phyloP scores from a whole-genome alignment of 495 filamentous ascomycete genomes.

The Halenospora varia region DNA sequence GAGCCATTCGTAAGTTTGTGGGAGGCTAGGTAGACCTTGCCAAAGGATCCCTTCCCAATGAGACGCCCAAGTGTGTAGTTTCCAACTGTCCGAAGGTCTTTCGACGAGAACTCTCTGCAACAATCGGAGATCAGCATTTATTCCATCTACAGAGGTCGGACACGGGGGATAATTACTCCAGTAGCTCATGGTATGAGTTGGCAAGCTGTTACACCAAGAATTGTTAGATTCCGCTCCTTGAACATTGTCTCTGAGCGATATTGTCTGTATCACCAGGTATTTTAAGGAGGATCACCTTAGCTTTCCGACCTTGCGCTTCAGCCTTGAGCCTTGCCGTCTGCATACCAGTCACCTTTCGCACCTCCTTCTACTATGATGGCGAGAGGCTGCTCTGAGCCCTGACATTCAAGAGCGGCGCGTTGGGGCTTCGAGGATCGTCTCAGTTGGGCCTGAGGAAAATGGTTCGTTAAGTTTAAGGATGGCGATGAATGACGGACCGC shows the following conservation, averaged over 20 bases:
- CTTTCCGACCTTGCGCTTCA: slow-evolving; percentile 88
- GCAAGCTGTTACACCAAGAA: slow-evolving; percentile 62
- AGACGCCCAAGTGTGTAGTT: slow-evolving; percentile 90
- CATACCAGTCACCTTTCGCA: slow-evolving; percentile 37
- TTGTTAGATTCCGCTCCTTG: slow-evolving; percentile 11
- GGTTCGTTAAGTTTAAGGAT: neutral
- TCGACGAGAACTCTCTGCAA: slow-evolving; percentile 86
- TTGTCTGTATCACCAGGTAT: slow-evolving; percentile 2
- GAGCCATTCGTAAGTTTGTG: slow-evolving; percentile 99
- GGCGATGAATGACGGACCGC: slow-evolving; percentile 1
- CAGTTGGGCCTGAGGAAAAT: neutral
- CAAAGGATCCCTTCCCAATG: slow-evolving; percentile 96
- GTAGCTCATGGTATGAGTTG: slow-evolving; percentile 90
- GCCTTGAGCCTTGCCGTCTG: slow-evolving; percentile 69
- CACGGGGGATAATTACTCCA: slow-evolving; percentile 62
- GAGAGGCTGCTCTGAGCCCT: slow-evolving; percentile 12
- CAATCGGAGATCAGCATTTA: slow-evolving; percentile 9
- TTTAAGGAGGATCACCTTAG: slow-evolving; percentile 63
- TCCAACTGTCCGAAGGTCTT: slow-evolving; percentile 84
- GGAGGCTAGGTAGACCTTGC: slow-evolving; percentile 93
- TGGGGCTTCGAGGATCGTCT: neutral
- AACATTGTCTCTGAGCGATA: slow-evolving; percentile 10
- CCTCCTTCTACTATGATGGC: slow-evolving; percentile 20
- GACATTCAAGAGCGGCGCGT: slow-evolving; percentile 26
- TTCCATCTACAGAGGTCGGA: slow-evolving; percentile 16